phyloP scores from a whole-genome alignment of 768 basidiomycete species.

The Tephrocybe rancida region DNA sequence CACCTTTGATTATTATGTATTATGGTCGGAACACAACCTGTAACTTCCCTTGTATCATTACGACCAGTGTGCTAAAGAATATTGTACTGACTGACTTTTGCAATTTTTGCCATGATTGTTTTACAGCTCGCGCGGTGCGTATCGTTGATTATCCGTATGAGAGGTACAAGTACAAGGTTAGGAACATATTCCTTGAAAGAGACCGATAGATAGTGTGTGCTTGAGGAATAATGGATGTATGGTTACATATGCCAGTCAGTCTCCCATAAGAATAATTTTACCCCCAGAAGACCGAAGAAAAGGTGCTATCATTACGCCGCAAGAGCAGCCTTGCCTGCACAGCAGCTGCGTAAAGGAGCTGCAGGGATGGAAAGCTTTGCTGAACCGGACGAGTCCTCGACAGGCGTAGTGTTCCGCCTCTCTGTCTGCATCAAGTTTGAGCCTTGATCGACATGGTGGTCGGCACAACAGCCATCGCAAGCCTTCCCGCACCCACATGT shows the following conservation, averaged over 20 bases:
- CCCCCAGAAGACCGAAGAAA: too few relatives aligned
- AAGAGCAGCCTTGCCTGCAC: conserved; percentile 23
- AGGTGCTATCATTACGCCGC: neutral
- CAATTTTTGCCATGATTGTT: too few relatives aligned
- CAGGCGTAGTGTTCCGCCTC: neutral
- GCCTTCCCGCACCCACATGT: conserved; percentile 57
- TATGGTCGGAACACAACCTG: neutral
- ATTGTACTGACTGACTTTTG: neutral
- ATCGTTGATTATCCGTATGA: too few relatives aligned
- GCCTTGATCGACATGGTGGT: conserved; percentile 21
- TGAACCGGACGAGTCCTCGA: neutral
- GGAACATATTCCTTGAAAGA: too few relatives aligned
- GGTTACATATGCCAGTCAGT: neutral
- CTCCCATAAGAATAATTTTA: neutral
- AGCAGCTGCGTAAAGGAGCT: conserved; percentile 29
- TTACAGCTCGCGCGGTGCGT: too few relatives aligned
- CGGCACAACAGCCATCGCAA: conserved; percentile 57
- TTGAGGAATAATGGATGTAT: neutral
- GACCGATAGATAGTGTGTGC: neutral
- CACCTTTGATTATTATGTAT: neutral
- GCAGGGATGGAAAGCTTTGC: neutral
- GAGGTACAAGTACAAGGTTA: too few relatives aligned
- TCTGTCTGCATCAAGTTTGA: neutral
- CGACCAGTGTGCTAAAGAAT: too few relatives aligned
- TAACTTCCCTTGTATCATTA: neutral